phyloP scores from a whole-genome alignment of 2,329 filamentous ascomycete species.

The Ascochyta clinopodiicola region DNA sequence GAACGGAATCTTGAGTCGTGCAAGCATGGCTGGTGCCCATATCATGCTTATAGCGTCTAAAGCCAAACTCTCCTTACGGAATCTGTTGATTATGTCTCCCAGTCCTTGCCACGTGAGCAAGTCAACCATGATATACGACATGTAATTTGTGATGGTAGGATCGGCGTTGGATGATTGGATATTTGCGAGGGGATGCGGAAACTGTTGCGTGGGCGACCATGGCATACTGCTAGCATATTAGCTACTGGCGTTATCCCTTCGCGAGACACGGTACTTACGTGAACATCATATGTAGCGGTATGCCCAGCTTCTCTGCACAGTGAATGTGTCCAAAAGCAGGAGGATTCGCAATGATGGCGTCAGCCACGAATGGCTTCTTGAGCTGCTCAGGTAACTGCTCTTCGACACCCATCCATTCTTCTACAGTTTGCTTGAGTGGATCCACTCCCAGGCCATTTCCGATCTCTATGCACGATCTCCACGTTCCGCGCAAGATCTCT shows the following conservation, averaged over 20 bases:
- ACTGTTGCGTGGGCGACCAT: constrained; percentile 84
- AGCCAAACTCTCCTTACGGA: constrained; percentile 75
- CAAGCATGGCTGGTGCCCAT: constrained; percentile 81
- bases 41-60: constrained; percentile 80
- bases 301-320: constrained; percentile 75
- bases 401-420: constrained; percentile 54
- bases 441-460: constrained; percentile 67
- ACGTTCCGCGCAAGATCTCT: constrained; percentile 82
- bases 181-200: constrained; percentile 86
- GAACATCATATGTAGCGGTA: constrained; percentile 86
- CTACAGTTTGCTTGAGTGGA: constrained; percentile 60
- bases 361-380: constrained; percentile 76
- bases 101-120: constrained; percentile 94
- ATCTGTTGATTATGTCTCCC: constrained; percentile 89
- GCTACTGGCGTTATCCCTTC: not conserved
- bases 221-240: constrained; percentile 65
- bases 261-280: constrained; percentile 54
- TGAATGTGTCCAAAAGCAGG: constrained; percentile 80
- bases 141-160: constrained; percentile 77
- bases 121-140: constrained; percentile 84
- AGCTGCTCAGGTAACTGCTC: constrained; percentile 47
- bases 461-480: constrained; percentile 83
- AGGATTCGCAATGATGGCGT: constrained; percentile 80
- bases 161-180: constrained; percentile 79
- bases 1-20: constrained; percentile 77